Conservation (phyloP, 164 flowering plant species). For the Akebia trifoliata region DNA sequence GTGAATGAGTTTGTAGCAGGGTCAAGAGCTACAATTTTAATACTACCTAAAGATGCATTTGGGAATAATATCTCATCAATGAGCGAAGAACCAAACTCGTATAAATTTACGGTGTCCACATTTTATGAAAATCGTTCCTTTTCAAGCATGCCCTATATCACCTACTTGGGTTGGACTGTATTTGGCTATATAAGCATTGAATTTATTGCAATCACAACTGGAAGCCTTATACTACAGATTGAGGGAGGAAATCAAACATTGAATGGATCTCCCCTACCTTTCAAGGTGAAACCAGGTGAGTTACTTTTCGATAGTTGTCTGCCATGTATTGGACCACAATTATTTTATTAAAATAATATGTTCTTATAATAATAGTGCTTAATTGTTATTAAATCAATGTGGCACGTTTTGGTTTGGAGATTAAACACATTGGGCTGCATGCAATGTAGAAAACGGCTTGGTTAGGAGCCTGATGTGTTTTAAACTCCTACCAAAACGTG, state of each 20-base stretch:
- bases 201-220: slow-evolving; percentile 47
- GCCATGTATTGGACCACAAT: too few relatives aligned
- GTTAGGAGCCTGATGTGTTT: too few relatives aligned
- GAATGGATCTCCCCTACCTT: slow-evolving; percentile 68
- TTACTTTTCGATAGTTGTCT: not conserved
- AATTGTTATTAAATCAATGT: too few relatives aligned
- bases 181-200: slow-evolving; percentile 54
- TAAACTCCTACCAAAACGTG: too few relatives aligned
- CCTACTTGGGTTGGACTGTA: slow-evolving; percentile 53
- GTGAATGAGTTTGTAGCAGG: slow-evolving; percentile 72
- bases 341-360: too few relatives aligned
- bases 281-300: slow-evolving; percentile 79
- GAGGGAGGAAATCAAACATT: slow-evolving; percentile 48
- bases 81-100: slow-evolving; percentile 25
- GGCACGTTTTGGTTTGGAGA: too few relatives aligned
- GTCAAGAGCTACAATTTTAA: slow-evolving; percentile 37
- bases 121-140: slow-evolving; percentile 45
- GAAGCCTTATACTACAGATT: slow-evolving; percentile 49
- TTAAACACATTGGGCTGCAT: too few relatives aligned
- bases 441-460: too few relatives aligned
- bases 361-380: too few relatives aligned
- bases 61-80: slow-evolving; percentile 66
- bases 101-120: slow-evolving; percentile 36
- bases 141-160: slow-evolving; percentile 35
- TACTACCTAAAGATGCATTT: slow-evolving; percentile 89